Evolutionary conservation across 2,329 filamentous ascomycete genomes (phyloP), one percentile per base, ranked within the genome.

Genomic region (Venturia oleaginea): DNA sequence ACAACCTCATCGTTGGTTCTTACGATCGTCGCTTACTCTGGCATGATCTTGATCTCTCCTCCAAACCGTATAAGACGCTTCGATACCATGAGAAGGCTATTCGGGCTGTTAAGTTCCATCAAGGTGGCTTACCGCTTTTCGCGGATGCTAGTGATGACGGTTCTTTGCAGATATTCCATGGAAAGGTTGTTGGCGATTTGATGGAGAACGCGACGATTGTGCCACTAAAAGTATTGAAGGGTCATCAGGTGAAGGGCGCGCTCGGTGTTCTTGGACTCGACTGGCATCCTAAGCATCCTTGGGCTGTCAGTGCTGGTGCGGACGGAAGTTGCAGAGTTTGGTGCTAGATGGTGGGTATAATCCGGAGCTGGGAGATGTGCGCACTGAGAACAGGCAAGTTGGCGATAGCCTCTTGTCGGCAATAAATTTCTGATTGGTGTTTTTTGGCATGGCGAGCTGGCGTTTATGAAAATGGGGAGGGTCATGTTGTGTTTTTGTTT

Each of bases 121-220:
- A 87, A 65, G 86, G 86, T 66, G 81, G 81, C 10, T 84, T 87
- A 67, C 92, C 94, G 22, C 82, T 99, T 42, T 97, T 99, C 72
- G 94, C 92, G 0, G 93, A 97, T 74, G 92, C 91, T 24, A 94
- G 90, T 74, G 95, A 99, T 74, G 94, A 99, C 75, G 94, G 94
- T 34, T 91, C 88, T 24, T 79, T 97, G 68, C 94, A 99, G 76
- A 90, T 99, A 63, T 97, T 97, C 85, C 93, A 97, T 74, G 93
- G 92, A 65, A 96, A 93, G 77, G 93, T 97, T 34, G 92, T 95
- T 37, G 91, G 87, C 67, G 94, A 99, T 74, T 81, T 96, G 74
- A 91, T 99, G 85, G 92, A 96, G 79, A 96, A 96, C 72, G 92
- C 94, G 7, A 95, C 89, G 17, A 96, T 99, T 72, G 94, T 97